phyloP scores from a whole-genome alignment of 2,329 filamentous ascomycete species.

The Sporothrix dimorphospora region DNA sequence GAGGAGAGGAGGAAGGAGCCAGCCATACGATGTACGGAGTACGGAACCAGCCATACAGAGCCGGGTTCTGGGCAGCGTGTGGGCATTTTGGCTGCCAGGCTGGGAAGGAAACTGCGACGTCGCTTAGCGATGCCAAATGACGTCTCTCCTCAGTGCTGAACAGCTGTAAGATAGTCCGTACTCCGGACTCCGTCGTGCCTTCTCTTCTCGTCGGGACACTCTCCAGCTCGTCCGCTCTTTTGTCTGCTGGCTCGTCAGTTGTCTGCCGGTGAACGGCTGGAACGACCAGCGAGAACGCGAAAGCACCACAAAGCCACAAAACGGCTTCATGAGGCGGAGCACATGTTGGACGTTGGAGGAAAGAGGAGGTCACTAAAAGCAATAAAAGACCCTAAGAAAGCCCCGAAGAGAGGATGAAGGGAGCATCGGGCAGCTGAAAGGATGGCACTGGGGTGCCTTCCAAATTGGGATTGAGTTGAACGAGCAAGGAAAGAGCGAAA shows the following conservation, averaged over 20 bases:
- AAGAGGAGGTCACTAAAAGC: too few species aligned
- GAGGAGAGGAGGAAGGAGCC: not conserved
- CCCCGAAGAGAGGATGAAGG: not conserved
- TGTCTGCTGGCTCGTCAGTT: not conserved
- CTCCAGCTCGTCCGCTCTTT: not conserved
- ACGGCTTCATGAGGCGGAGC: not conserved
- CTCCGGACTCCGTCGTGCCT: too few species aligned
- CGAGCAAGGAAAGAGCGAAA: not conserved
- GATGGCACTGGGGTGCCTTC: not conserved
- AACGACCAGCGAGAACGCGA: not conserved
- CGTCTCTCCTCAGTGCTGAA: conserved; percentile 1
- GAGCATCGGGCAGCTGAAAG: not conserved
- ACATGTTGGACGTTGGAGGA: not conserved
- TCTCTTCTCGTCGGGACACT: not conserved
- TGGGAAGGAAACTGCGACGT: conserved; percentile 3
- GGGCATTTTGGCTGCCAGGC: not conserved
- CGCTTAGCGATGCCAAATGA: conserved; percentile 17
- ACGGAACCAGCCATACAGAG: conserved; percentile 10
- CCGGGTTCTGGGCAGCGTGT: conserved; percentile 19
- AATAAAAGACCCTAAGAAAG: too few species aligned
- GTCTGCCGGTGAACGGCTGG: not conserved
- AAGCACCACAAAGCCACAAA: not conserved
- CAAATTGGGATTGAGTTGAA: not conserved
- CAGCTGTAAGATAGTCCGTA: too few species aligned
- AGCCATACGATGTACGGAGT: not conserved